Evolutionary conservation across 768 basidiomycete species (phyloP).

Genomic region (Podaxis pistillaris): DNA sequence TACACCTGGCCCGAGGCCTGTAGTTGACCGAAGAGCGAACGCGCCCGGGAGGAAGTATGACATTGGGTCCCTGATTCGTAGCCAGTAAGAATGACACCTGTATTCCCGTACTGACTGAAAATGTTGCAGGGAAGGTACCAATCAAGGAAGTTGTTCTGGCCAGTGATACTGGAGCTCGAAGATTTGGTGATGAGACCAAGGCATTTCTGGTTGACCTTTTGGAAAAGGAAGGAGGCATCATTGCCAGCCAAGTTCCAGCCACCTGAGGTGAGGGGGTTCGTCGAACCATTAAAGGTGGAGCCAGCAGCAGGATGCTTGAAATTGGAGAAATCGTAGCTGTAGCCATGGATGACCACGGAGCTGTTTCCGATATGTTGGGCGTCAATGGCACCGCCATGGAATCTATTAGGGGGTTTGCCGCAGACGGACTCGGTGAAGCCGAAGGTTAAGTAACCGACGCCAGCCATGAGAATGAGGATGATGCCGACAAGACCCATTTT

Average conservation of each 20-base stretch:
- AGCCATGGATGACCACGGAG: constrained; percentile 92
- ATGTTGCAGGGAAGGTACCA: constrained; percentile 99
- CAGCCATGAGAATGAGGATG: constrained; percentile 82
- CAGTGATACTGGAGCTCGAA: constrained; percentile 66
- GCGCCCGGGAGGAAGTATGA: constrained; percentile 59
- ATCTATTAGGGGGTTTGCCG: constrained; percentile 81
- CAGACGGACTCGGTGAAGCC: constrained; percentile 96
- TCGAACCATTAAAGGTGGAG: constrained; percentile 67
- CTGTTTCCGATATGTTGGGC: constrained; percentile 67
- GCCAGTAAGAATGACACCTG: constrained; percentile 62
- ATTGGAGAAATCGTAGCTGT: constrained; percentile 85
- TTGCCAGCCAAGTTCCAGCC: constrained; percentile 79
- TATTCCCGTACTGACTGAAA: constrained; percentile 66
- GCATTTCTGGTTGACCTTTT: constrained; percentile 86
- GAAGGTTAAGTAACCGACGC: constrained; percentile 97
- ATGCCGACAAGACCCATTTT: constrained; percentile 91
- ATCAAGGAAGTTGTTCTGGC: constrained; percentile 58
- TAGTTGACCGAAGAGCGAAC: constrained; percentile 48
- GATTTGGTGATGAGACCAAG: constrained; percentile 72
- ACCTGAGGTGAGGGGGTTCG: constrained; percentile 81
- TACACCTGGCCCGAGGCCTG: constrained; percentile 81
- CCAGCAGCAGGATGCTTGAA: constrained; percentile 82
- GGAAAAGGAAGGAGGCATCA: constrained; percentile 94
- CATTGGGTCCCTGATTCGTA: constrained; percentile 70
- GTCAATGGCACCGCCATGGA: constrained; percentile 74